Evolutionary conservation across 805 yeast genomes (phyloP), one percentile per base, ranked within the genome.

Genomic region (Komagataella mondaviorum): DNA sequence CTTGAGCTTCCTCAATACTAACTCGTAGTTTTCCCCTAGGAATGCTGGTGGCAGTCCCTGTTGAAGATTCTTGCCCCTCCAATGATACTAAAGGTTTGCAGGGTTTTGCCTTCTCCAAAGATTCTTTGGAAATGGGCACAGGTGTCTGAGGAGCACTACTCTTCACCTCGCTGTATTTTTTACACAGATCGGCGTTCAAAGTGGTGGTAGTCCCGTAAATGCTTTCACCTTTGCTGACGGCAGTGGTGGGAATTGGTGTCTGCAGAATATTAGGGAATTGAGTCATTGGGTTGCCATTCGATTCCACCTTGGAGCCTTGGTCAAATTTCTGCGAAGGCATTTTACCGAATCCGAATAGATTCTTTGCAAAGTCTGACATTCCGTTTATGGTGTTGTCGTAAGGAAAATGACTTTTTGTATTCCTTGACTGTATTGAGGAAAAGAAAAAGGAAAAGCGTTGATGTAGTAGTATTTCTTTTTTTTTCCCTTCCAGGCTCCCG

Each of bases 11-110:
- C 23, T 85, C 70, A 54, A 91, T 88, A 39, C 79, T 80, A 48
- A 93, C 89, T 59, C 81, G 80, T 50, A 91, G 74, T 64, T 85
- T 86, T 47, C 98, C 98, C 61, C 85, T 78, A 46, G 93, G 90
- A 5, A 77, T 62, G 6, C 63, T 63, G 14, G 65, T 59, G 47
- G 58, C 62, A 6, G 64, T 30, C 6, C 39, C 39, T 5, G 39
- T 14, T 4, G 39, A 30, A 30, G 39, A 10, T 10, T 30, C 39
- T 30, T 30, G 10, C 14, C 14, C 39, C 14, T 30, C 39, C 14
- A 30, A 30, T 12, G 39, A 30, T 30, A 30, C n/a, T 6, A 14
- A 14, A 4, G 39, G 39, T 30, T 30, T 30, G 39, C 39, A 30
- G 14, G 39, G n/a, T 10, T 30, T 30, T 30, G 39, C n/a, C n/a